Evolutionary conservation across 1,284 basidiomycete genomes (phyloP), one percentile per base, ranked within the genome.

Genomic region (Heterobasidion parviporum): DNA sequence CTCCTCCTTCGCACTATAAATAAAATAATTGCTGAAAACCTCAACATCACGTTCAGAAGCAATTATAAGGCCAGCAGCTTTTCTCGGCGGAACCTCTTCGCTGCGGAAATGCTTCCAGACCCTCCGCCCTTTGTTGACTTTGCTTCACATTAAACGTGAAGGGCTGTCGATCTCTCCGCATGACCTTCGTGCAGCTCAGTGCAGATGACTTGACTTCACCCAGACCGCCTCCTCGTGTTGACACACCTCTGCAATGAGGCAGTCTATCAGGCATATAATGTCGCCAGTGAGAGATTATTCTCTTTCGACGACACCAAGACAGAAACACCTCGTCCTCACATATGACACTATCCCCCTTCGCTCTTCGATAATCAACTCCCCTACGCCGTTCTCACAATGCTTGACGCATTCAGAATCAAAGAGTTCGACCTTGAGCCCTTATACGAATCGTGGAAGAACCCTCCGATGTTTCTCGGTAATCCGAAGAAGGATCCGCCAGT

Each of bases 361-460:
- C 51, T 35, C 52, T 58, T n/a, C 38, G 1, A 9, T 41, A 15
- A 41, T 10, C 10, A 12, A 12, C 38, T 4, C 62, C 52, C 49
- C 56, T 60, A 50, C 60, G 56, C 50, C 18, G 18, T 57, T 48
- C 33, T 48, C 54, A 56, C 62, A 51, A 82, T 89, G 74, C 77
- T 89, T 47, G 80, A 81, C 64, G 83, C 82, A 53, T 88, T 89
- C 77, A 87, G 84, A 69, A 73, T 87, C 65, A 87, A 88, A 63
- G 77, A 83, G 18, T 87, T 82, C 66, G 79, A 88, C 70, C 79
- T 89, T 60, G 78, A 82, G 59, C 81, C 84, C 35, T 65, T 87
- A 59, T 80, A 75, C 63, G 76, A 75, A 14, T 70, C 78, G 12
- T 89, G 87, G 87, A 70, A 69, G 41, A 75, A 82, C 56, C 81